Base-by-base conservation (phyloP, 352 stramenopile genomes). In the Phytophthora nicotianae region DNA sequence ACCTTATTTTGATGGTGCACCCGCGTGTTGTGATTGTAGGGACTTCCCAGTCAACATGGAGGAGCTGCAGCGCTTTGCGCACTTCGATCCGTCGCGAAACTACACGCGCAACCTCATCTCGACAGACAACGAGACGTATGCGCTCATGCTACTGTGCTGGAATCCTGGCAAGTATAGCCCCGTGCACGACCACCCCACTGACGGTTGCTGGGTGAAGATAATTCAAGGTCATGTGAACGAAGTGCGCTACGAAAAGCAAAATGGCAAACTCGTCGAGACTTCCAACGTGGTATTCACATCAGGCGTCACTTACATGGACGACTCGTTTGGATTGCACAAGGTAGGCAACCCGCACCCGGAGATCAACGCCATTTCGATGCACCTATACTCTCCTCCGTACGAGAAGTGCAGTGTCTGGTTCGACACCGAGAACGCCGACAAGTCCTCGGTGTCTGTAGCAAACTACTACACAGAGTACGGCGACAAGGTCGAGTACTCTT, bases 91-190 rank as follows among this genome's bases (percentile, higher is more conserved):
- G 5, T 86, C 75, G 13, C 88, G 89, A 35, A 91, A 96, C 51
- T 98, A 98, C 72, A 98, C 93, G n/a, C 75, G 95, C 58, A 98
- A 98, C 70, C 75, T 98, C 41, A 91, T 98, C 52, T 87, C 91
- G 9, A 98, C 92, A 3, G 92, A 98, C 67, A 71, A 95, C 65
- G 73, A 95, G 75, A 93, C 79, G 10, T 98, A 97, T 66, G 95
- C 94, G n/a, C 83, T 98, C 41, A 86, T 98, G 62, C 62, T 98
- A 33, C 56, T 98, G 23, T 98, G 94, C 77, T 98, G 95, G 95
- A 98, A 96, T 71, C 77, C 85, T 23, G 81, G 77, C 53, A 90
- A 90, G 75, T 91, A 90, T 68, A 91, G 89, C 29, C 90, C 89
- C 0, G 96, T 98, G 68, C 93, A 98, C 73, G 90, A 98, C 73